phyloP scores from a whole-genome alignment of 495 filamentous ascomycete species.

The Ramalina peruviana region DNA sequence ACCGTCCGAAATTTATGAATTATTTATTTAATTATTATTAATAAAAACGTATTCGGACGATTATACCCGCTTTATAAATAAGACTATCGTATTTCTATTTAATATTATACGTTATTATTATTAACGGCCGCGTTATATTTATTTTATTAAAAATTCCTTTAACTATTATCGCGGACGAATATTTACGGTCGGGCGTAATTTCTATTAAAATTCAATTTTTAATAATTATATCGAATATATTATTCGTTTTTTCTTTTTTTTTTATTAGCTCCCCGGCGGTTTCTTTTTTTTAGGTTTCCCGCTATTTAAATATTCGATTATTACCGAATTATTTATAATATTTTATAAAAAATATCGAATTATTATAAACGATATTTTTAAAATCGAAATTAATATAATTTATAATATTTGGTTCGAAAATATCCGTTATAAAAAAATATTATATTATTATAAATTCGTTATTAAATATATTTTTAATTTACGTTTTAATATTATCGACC shows the following conservation, averaged over 20 bases:
- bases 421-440: not conserved
- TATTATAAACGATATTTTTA: slow-evolving; percentile 1
- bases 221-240: not conserved
- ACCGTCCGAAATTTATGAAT: no score
- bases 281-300: no score
- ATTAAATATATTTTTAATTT: not conserved
- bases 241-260: not conserved
- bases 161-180: not conserved
- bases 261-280: no score
- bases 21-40: no score
- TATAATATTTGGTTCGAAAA: not conserved
- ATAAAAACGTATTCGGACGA: no score
- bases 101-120: no score
- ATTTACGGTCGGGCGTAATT: not conserved
- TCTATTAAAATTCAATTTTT: not conserved
- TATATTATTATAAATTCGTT: not conserved
- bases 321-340: not conserved
- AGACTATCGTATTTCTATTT: not conserved
- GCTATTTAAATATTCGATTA: not conserved
- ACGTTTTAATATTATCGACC: not conserved
- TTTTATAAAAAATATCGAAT: not conserved
- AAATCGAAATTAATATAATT: not conserved
- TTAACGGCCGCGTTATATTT: no score
- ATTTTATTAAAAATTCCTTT: no score
- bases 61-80: not conserved